A percentile compares a stretch with the other conserved stretches of the same genome.
These are phyloP conservation scores for Digitaria exilis DNA, from an alignment of 202 grass and related monocot species.

Conservation along the genomic window DNA sequence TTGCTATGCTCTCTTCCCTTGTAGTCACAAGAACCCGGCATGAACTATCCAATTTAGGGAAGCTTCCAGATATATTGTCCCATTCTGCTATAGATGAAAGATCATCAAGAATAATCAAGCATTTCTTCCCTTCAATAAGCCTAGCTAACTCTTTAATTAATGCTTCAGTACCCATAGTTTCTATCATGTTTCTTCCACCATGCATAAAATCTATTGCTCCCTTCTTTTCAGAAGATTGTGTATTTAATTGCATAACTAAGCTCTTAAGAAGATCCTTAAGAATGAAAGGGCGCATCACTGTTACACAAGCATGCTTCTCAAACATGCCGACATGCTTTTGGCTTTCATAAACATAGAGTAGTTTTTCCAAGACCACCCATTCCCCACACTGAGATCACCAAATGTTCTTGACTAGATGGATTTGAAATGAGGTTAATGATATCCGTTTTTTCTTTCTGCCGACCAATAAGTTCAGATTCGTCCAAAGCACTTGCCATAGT, in stretches of 20 bases:
- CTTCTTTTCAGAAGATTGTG: not conserved
- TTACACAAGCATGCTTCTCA: too few relatives aligned
- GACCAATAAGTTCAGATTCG: not conserved
- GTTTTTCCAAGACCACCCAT: constrained; percentile 31
- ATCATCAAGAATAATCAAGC: constrained; percentile 7
- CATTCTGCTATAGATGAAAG: not conserved
- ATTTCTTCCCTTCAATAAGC: not conserved
- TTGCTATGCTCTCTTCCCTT: not conserved
- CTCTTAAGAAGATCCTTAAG: too few relatives aligned
- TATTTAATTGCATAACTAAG: too few relatives aligned
- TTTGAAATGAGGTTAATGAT: not conserved
- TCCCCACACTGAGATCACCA: constrained; percentile 19
- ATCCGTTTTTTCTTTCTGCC: not conserved
- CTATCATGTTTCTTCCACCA: not conserved
- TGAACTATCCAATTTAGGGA: not conserved
- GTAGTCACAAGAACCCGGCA: constrained; percentile 20
- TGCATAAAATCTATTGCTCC: not conserved
- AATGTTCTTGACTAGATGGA: not conserved
- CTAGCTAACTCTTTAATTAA: not conserved
- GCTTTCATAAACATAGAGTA: not conserved
- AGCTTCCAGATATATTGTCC: not conserved
- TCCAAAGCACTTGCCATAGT: not conserved
- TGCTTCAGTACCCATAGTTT: not conserved
- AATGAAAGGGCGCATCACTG: too few relatives aligned
- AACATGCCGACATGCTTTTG: not conserved